Percentiles rank a stretch among this genome's conserved stretches.
phyloP scores from a whole-genome alignment of 176 grass and related monocot species.

The Rhynchospora pubera region DNA sequence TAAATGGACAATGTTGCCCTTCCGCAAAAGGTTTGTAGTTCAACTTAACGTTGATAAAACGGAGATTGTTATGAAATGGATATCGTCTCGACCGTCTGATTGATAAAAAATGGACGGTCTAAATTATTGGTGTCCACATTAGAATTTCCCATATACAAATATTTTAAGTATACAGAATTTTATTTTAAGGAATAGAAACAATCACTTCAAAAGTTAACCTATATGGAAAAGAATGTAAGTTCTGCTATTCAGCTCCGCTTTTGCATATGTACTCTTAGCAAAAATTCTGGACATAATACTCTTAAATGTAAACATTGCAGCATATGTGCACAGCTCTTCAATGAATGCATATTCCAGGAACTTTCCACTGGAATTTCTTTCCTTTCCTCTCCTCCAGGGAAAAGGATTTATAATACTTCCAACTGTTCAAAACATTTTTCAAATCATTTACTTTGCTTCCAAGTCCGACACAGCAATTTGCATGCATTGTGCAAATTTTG shows the following conservation, averaged over 20 bases:
- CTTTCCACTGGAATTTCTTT: slow-evolving; percentile 8
- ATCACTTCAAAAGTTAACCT: neutral
- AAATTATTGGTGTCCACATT: no score
- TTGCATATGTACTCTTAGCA: neutral
- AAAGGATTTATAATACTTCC: slow-evolving; percentile 37
- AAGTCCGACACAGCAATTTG: slow-evolving; percentile 42
- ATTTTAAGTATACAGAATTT: neutral
- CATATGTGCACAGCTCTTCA: neutral
- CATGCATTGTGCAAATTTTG: slow-evolving; percentile 46
- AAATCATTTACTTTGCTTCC: slow-evolving; percentile 44
- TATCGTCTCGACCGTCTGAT: no score
- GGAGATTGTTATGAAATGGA: no score
- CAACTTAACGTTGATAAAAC: no score
- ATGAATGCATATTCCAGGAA: slow-evolving; percentile 6
- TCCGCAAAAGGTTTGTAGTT: no score
- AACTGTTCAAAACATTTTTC: slow-evolving; percentile 14
- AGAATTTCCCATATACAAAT: neutral
- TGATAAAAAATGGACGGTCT: no score
- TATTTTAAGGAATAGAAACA: neutral
- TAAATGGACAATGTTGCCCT: no score
- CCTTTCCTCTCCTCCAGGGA: slow-evolving; percentile 10
- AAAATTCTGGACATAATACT: neutral
- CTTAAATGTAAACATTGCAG: neutral
- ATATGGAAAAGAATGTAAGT: neutral
- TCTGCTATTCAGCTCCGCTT: neutral